Percentiles rank a stretch among this genome's conserved stretches.
Conservation (phyloP, 2,329 filamentous ascomycete genomes). For the Neopestalotiopsis clavispora region DNA sequence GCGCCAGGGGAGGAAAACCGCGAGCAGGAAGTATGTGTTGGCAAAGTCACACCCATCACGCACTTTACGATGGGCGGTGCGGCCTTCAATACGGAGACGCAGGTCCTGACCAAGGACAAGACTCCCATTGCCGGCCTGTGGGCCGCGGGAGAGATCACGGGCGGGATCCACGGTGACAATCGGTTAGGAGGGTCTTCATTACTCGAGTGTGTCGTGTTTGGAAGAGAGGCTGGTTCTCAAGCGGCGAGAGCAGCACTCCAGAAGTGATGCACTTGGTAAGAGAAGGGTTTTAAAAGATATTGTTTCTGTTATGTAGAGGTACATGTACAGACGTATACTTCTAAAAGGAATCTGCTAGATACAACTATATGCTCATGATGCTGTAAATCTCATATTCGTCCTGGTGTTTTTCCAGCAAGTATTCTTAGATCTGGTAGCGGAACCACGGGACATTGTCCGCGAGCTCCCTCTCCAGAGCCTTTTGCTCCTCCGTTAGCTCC, state of each 20-base stretch:
- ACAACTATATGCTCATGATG: not conserved
- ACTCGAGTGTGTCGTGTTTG: conserved; percentile 68
- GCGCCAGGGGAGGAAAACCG: conserved; percentile 45
- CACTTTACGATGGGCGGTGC: conserved; percentile 73
- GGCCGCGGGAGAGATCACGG: conserved; percentile 68
- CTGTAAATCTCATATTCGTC: not conserved
- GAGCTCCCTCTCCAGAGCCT: conserved; percentile 33
- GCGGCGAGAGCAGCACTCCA: conserved; percentile 39
- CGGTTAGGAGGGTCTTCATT: conserved; percentile 65
- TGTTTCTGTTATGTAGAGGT: not conserved
- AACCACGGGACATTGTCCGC: conserved; percentile 39
- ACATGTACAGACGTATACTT: not conserved
- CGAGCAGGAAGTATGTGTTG: conserved; percentile 61
- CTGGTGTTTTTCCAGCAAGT: not conserved
- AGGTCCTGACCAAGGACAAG: conserved; percentile 50
- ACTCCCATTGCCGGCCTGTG: conserved; percentile 60
- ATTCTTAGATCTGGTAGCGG: conserved; percentile 25
- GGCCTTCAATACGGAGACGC: conserved; percentile 56
- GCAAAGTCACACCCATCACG: conserved; percentile 64
- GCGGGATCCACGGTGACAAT: conserved; percentile 68
- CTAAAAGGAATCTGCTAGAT: no score
- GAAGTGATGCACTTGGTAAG: not conserved
- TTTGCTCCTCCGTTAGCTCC: conserved; percentile 35
- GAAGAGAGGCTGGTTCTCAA: conserved; percentile 58
- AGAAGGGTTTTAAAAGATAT: no score